These are phyloP conservation scores for Syzygium oleosum DNA, from an alignment of 345 rosid genomes.

Conservation along the genomic window DNA sequence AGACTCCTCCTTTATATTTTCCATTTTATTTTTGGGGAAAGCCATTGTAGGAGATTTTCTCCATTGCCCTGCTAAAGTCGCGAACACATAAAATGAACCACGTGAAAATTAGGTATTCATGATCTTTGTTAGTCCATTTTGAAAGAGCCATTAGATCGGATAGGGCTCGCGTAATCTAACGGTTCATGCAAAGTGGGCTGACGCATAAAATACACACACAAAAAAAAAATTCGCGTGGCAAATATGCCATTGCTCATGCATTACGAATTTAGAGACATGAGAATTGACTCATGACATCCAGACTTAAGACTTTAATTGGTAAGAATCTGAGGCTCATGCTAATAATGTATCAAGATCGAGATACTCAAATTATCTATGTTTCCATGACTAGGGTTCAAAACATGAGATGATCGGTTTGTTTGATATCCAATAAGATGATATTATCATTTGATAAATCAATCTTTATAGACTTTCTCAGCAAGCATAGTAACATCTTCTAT, in stretches of 20 bases:
- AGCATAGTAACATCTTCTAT: not conserved
- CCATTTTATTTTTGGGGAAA: not conserved
- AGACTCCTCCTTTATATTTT: not conserved
- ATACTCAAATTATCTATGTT: not conserved
- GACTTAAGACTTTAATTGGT: not conserved
- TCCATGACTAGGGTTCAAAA: not conserved
- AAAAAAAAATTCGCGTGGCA: not conserved
- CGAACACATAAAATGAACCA: accelerated
- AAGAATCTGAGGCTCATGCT: not conserved
- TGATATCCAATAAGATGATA: not conserved
- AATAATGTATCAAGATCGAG: not conserved
- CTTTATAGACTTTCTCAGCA: not conserved
- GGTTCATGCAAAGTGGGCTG: accelerated
- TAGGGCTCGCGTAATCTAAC: not conserved
- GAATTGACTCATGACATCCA: not conserved
- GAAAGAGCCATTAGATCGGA: not conserved
- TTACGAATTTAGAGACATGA: no score
- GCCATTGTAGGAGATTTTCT: not conserved
- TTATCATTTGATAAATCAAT: not conserved
- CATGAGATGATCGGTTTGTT: not conserved
- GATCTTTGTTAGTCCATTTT: not conserved
- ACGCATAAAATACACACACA: not conserved
- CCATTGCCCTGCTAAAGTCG: no score
- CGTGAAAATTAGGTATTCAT: not conserved
- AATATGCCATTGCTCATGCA: not conserved